Percentiles rank a stretch among this genome's conserved stretches.
Evolutionary conservation across 768 basidiomycete genomes (phyloP).

Genomic region (Leucocoprinus sp.): DNA sequence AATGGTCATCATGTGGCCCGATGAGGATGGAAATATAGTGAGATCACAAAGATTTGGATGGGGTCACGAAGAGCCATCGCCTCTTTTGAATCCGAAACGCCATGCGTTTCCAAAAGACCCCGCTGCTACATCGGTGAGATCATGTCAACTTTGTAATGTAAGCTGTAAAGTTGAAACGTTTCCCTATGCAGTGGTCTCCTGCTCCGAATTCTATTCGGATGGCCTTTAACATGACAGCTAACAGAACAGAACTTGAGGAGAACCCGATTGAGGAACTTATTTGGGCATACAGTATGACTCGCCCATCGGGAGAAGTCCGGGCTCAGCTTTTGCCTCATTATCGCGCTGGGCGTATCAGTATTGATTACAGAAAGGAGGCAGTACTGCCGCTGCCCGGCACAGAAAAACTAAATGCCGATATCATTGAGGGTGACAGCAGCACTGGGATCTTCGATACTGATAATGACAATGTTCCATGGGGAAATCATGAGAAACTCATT

Average conservation of each 20-base stretch:
- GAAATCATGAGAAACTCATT: constrained; percentile 30
- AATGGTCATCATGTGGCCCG: constrained; percentile 50
- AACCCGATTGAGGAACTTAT: constrained; percentile 26
- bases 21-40: constrained; percentile 43
- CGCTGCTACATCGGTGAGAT: constrained; percentile 25
- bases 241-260: constrained; percentile 24
- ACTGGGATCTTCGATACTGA: background rate
- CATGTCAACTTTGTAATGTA: background rate
- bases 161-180: background rate
- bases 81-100: constrained; percentile 36
- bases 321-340: constrained; percentile 13
- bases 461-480: constrained; percentile 9
- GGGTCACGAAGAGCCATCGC: constrained; percentile 39
- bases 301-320: constrained; percentile 17
- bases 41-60: constrained; percentile 49
- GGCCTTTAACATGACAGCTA: constrained; percentile 34
- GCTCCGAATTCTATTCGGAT: constrained; percentile 25
- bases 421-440: background rate
- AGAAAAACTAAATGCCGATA: background rate
- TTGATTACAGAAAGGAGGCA: constrained; percentile 27
- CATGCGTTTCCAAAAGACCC: constrained; percentile 32
- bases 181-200: constrained; percentile 21
- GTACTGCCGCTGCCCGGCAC: constrained; percentile 8
- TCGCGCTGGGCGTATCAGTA: constrained; percentile 25
- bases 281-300: constrained; percentile 31